Evolutionary conservation across 179 eudicot species (phyloP), one percentile per base, ranked within the genome.

Genomic region (Beta corolliflora): DNA sequence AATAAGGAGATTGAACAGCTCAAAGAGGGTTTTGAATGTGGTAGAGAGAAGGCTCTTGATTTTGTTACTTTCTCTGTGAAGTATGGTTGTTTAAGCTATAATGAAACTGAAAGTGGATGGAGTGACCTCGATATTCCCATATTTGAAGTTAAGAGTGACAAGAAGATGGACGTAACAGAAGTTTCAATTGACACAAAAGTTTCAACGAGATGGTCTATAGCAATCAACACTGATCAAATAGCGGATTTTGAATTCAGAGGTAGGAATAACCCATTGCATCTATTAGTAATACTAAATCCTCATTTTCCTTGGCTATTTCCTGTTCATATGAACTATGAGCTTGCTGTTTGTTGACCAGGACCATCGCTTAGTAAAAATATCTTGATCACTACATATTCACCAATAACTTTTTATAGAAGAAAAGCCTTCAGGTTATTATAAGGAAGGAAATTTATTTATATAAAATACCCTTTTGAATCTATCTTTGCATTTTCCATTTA

Each of bases 191-290:
- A 94, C 82, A 88, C 98, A 15, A 88, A 79, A 86, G 63, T 79
- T 77, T 92, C 99, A 54, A 92, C 84, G 1, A 91, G 99, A 74
- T 96, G 99, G 98, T 65, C 94, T 68, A 93, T 94, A 75, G 96
- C 88, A 71, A 88, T 96, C 80, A 96, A 96, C 86, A 87, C 90
- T n/a, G 78, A 82, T 59, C 83, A 88, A 84, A 88, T 96, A 76
- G 91, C 88, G 77, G 98, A 96, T 82, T 94, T 94, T 80, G 85
- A 88, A 55, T 81, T 96, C 79, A 84, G 87, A 92, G 99, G 99
- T 94, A 94, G 0, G 77, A 60, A 18, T 53, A 41, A 70, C 61
- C 36, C 65, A 16, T 67, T 79, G 44, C 19, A 5, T 10, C 31
- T 53, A 23, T 71, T 73, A 41, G 31, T 44, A 21, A 15, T 55